phyloP scores from a whole-genome alignment of 495 filamentous ascomycete species.

The Aeminium ludgeri region DNA sequence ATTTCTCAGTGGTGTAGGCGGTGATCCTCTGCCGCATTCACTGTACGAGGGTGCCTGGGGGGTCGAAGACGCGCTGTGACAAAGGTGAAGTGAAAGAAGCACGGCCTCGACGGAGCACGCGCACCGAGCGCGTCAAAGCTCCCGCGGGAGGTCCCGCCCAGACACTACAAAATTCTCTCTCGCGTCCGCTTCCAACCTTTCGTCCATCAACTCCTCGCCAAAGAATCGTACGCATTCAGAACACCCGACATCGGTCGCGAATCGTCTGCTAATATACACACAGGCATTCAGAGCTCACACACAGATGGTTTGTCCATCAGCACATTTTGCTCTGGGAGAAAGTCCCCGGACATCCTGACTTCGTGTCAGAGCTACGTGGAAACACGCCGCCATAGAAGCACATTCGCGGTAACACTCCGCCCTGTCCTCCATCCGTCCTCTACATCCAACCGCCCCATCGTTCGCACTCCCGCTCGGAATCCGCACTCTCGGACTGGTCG shows the following conservation, averaged over 20 bases:
- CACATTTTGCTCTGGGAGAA: slow-evolving; percentile 85
- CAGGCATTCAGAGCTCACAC: slow-evolving; percentile 91
- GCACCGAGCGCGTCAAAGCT: background rate
- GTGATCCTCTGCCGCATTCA: too few relatives aligned
- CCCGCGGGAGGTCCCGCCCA: slow-evolving; percentile 4
- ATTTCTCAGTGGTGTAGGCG: too few relatives aligned
- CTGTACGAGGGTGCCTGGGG: too few relatives aligned
- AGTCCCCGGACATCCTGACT: slow-evolving; percentile 94
- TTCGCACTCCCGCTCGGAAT: slow-evolving; percentile 26
- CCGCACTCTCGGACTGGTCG: slow-evolving; percentile 15
- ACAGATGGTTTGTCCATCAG: slow-evolving; percentile 40
- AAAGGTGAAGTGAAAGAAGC: background rate
- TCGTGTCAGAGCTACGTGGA: slow-evolving; percentile 41
- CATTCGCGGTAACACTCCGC: slow-evolving; percentile 48
- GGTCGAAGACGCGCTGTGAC: too few relatives aligned
- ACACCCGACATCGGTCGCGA: too few relatives aligned
- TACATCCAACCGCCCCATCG: slow-evolving; percentile 20
- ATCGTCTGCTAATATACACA: too few relatives aligned
- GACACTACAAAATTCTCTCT: slow-evolving; percentile 7
- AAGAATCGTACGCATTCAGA: too few relatives aligned
- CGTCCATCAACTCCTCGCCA: slow-evolving; percentile 53
- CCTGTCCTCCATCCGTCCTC: slow-evolving; percentile 30
- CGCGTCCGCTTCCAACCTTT: slow-evolving; percentile 7
- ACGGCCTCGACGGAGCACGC: background rate
- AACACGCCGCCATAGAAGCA: slow-evolving; percentile 99